phyloP scores from a whole-genome alignment of 176 grass and related monocot genomes.

The Aegilops bicornis region DNA sequence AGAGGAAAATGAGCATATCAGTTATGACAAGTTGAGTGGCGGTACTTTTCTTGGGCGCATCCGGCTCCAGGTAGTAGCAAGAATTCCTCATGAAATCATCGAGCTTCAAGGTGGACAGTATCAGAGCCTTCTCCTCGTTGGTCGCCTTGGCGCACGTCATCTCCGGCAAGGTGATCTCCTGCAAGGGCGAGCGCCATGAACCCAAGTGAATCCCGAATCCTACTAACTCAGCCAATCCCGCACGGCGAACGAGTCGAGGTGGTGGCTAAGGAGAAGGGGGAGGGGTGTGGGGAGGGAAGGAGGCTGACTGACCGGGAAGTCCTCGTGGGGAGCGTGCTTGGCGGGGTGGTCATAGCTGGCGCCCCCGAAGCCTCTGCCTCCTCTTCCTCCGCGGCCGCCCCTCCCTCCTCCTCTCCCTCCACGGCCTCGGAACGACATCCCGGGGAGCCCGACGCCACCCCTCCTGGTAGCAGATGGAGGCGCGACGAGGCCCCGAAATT shows the following conservation, averaged over 20 bases:
- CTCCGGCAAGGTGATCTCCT: constrained; percentile 39
- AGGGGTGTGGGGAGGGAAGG: not conserved
- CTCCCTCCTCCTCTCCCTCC: constrained; percentile 22
- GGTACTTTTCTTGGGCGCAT: constrained; percentile 49
- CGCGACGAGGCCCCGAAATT: not conserved
- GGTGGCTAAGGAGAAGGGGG: not conserved
- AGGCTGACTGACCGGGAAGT: constrained; percentile 40
- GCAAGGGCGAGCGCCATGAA: not conserved
- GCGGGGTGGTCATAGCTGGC: not conserved
- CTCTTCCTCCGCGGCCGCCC: constrained; percentile 13
- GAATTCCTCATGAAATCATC: constrained; percentile 59
- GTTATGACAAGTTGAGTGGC: not conserved
- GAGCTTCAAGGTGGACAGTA: constrained; percentile 7
- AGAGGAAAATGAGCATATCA: not conserved
- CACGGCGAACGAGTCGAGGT: not conserved
- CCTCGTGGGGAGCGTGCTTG: constrained; percentile 38
- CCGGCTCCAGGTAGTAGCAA: constrained; percentile 50
- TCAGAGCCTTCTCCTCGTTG: constrained; percentile 30
- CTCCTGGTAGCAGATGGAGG: not conserved
- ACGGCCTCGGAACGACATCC: constrained; percentile 41
- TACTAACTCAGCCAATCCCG: not conserved
- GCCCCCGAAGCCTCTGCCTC: constrained; percentile 6
- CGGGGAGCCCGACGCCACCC: not conserved
- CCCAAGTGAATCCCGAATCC: not conserved
- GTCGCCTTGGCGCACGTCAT: constrained; percentile 24